Evolutionary conservation across 139 green algal species (phyloP).

Genomic region (Chlorella sp.): DNA sequence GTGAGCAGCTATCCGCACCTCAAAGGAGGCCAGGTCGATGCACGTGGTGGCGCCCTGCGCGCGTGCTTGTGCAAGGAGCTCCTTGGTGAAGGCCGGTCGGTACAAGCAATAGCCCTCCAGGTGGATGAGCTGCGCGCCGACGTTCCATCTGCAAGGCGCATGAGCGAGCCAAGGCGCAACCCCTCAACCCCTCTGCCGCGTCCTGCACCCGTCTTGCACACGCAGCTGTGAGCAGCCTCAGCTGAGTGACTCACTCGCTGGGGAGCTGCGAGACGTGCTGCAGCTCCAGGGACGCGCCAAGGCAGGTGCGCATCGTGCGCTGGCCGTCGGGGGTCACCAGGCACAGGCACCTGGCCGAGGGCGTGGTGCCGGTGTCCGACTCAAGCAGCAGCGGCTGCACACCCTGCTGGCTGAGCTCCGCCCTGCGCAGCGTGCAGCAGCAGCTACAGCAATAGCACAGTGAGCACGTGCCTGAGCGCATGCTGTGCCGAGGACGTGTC

Average conservation of each 20-base stretch:
- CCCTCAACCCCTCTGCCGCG: not conserved
- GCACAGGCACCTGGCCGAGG: slow-evolving; percentile 59
- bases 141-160: not conserved
- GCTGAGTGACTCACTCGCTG: not conserved
- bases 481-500: too few species aligned
- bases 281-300: slow-evolving; percentile 67
- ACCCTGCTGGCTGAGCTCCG: slow-evolving; percentile 34
- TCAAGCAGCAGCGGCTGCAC: slow-evolving; percentile 55
- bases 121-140: slow-evolving; percentile 49
- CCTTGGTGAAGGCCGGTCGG: slow-evolving; percentile 25
- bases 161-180: not conserved
- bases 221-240: not conserved
- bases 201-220: not conserved
- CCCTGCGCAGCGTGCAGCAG: not conserved
- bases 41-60: slow-evolving; percentile 37
- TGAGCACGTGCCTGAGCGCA: too few species aligned
- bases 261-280: slow-evolving; percentile 24
- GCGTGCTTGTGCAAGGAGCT: slow-evolving; percentile 30
- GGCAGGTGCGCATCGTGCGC: slow-evolving; percentile 86
- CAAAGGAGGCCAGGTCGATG: slow-evolving; percentile 81
- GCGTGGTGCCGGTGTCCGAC: slow-evolving; percentile 11
- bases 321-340: slow-evolving; percentile 79
- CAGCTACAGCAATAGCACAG: not conserved
- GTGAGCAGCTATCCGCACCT: slow-evolving; percentile 37
- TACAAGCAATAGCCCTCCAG: slow-evolving; percentile 80